Base-by-base conservation (phyloP, 1,284 basidiomycete genomes). In the Ceratobasidium papillatum region DNA sequence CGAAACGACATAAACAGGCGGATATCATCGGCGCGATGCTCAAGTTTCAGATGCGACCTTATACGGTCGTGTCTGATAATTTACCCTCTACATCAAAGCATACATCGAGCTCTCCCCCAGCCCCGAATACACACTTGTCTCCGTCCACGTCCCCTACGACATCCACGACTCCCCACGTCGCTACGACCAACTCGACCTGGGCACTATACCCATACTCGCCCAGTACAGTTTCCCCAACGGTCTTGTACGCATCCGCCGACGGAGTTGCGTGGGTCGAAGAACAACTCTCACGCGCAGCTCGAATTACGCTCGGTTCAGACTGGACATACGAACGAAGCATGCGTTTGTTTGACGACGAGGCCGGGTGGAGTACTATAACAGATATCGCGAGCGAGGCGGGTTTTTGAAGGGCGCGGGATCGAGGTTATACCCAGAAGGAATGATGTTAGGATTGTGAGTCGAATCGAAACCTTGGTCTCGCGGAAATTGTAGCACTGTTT, bases 11-110 rank as follows among this genome's bases (percentile, higher is more conserved):
- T 75, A 85, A 86, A 76, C 89, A 86, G 84, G 85, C 84, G 75
- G 87, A 89, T 45, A 85, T 86, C 14, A 82, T 90, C 49, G 82
- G 83, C 61, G 82, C 84, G 32, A 87, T 92, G 81, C 82, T 92
- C 58, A 63, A 75, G 27, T 76, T 88, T 78, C 91, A 92, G 80
- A 79, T 79, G 56, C 84, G 84, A 78, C 80, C 72, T 9, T 77
- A 77, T 54, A 58, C 59, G 25, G 36, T 72, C 34, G 34, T 34
- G 32, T 14, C 45, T 3, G 19, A 34, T 25, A 59, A 7, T 22
- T 5, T 17, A 51, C 12, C 30, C 25, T 12, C 43, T 34, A 7
- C 62, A 22, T n/a, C 38, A 27, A 27, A 25, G 25, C 62, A 51
- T 2, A 30, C 30, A 5, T 49, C 62, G 1, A 64, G 30, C 9